These are phyloP conservation scores for Entomophthora muscae DNA, from an alignment of 371 early-diverging fungal genomes.

Conservation along the genomic window DNA sequence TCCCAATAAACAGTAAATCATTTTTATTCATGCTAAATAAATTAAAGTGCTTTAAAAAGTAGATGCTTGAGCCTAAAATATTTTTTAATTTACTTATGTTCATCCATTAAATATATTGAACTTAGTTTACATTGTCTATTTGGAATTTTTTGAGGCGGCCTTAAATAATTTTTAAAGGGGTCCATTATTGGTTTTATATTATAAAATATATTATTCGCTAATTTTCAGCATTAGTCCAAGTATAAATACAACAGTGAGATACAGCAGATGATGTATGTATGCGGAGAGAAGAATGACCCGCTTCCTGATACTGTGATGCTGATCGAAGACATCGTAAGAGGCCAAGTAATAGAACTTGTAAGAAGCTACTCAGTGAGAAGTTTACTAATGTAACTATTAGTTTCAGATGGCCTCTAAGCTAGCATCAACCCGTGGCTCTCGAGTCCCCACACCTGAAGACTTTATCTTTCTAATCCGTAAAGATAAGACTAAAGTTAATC, in stretches of 20 bases:
- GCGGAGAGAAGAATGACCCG: slow-evolving; percentile 86
- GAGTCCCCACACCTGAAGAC: slow-evolving; percentile 78
- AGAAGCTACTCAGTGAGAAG: too few relatives aligned
- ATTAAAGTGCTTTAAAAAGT: too few relatives aligned
- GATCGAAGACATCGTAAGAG: slow-evolving; percentile 86
- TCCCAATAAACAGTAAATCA: too few relatives aligned
- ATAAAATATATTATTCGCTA: not conserved
- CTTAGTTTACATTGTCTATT: not conserved
- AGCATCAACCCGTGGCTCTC: slow-evolving; percentile 61
- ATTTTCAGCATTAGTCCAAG: slow-evolving; percentile 13
- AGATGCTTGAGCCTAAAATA: too few relatives aligned
- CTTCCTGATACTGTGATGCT: slow-evolving; percentile 66
- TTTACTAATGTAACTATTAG: too few relatives aligned
- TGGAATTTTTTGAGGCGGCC: not conserved
- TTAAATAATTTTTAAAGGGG: not conserved
- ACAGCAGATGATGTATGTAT: slow-evolving; percentile 97
- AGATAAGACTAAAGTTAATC: slow-evolving; percentile 80
- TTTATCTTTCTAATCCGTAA: slow-evolving; percentile 90
- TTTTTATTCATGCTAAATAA: too few relatives aligned
- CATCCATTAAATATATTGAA: not conserved
- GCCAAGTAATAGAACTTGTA: slow-evolving; percentile 88
- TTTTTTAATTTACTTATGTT: not conserved
- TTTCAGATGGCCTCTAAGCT: slow-evolving; percentile 70
- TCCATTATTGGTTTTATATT: not conserved
- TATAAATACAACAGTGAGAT: slow-evolving; percentile 53